Evolutionary conservation across 805 yeast genomes (phyloP), one percentile per base, ranked within the genome.

Genomic region (Maudiozyma bulderi): DNA sequence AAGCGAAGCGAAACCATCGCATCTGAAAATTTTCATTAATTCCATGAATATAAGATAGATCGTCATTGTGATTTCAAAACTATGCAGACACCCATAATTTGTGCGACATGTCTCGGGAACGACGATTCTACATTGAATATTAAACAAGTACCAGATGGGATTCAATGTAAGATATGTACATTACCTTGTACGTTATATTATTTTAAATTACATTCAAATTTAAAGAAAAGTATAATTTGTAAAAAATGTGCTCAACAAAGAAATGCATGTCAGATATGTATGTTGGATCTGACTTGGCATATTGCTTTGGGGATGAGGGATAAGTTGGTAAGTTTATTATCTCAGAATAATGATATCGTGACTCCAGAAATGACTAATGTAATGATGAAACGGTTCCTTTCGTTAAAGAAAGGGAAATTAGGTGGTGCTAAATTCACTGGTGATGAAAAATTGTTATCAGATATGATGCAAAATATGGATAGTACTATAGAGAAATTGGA

Each of bases 211-310:
- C 49, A 69, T 64, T 41, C 72, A 70, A 67, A 69, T 44, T 68
- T 78, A 52, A 73, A 75, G 50, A 80, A 77, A 55, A 88, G 96
- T 2, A 65, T 79, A 1, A 78, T 91, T 15, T 91, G 99, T 67
- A 61, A 69, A 35, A 80, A 90, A 0, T 91, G 99, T 69, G 81
- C 97, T 0, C 71, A 81, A 40, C 79, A 82, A 42, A 75, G 83
- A 51, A 84, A 86, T 66, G 84, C 95, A 57, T 91, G 99, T 61
- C 98, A 93, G 64, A 70, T 81, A 28, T 91, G 99, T 64, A 76
- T 88, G 78, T 64, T 84, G 34, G 98, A 91, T 67, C 68, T 90
- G 40, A 78, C 82, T 31, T 86, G 81, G 68, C 86, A 89, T 4
- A 78, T 93, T n/a, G 87, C 95, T 0, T 62, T 88, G 14, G 78